Percentiles rank a stretch among this genome's conserved stretches.
Conservation (phyloP, 441 rosid species). For the Geranium incanum region DNA sequence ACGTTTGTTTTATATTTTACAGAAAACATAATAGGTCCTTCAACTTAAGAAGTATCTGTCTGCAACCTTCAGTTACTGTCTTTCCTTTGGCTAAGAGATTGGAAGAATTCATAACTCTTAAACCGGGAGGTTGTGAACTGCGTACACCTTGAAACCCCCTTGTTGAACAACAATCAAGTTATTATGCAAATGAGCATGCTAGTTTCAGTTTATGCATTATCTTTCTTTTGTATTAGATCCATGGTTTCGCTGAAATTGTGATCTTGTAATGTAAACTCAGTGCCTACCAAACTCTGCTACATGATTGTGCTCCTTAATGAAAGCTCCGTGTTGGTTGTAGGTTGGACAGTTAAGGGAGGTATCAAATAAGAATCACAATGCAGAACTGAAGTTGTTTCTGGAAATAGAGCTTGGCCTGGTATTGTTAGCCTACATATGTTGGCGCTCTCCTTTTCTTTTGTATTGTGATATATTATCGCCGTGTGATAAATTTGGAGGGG, state of each 20-base stretch:
- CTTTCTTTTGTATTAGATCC: not conserved
- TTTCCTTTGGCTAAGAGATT: not conserved
- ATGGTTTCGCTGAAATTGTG: not conserved
- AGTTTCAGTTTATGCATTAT: not conserved
- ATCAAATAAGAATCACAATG: conserved; percentile 66
- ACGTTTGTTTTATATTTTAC: not conserved
- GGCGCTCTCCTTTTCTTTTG: not conserved
- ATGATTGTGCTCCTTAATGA: conserved; percentile 5
- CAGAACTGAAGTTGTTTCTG: conserved; percentile 82
- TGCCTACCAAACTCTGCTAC: not conserved
- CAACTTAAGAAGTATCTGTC: not conserved
- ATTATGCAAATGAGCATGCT: not conserved
- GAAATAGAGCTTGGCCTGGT: conserved; percentile 82
- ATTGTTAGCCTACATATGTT: conserved; percentile 17
- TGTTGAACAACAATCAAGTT: too few species aligned
- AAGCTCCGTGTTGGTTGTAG: conserved; percentile 31
- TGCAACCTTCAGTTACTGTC: not conserved
- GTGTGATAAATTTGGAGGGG: not conserved
- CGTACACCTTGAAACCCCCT: too few species aligned
- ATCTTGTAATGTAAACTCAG: not conserved
- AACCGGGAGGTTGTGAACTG: not conserved
- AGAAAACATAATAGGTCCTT: not conserved
- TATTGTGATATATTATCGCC: not conserved
- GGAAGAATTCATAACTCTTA: not conserved
- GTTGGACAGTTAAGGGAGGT: conserved; percentile 90